These are phyloP conservation scores for Mucor mucedo DNA, from an alignment of 371 early-diverging fungal genomes.

Conservation along the genomic window DNA sequence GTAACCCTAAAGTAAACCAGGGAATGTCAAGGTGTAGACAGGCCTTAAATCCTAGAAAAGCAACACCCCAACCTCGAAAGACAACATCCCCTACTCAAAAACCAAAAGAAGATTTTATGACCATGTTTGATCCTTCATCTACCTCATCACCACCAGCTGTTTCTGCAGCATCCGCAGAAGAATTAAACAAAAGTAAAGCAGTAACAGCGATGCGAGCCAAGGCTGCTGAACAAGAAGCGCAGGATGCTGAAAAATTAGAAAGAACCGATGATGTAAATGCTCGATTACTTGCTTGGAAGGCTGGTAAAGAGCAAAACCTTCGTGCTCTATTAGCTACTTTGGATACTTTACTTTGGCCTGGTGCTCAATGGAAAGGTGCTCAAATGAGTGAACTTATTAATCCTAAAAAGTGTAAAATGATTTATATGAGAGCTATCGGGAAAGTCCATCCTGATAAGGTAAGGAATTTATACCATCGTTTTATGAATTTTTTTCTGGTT, in stretches of 20 bases:
- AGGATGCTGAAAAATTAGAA: constrained; percentile 79
- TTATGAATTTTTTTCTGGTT: not conserved
- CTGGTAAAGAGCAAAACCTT: constrained; percentile 88
- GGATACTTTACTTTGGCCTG: constrained; percentile 80
- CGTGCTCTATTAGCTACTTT: constrained; percentile 89
- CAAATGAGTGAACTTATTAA: constrained; percentile 86
- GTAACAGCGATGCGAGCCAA: constrained; percentile 76
- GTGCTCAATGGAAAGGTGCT: constrained; percentile 79
- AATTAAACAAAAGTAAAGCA: constrained; percentile 50
- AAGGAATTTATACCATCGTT: constrained; percentile 11
- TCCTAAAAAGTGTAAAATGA: constrained; percentile 85
- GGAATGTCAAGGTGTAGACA: constrained; percentile 42
- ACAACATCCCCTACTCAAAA: not conserved
- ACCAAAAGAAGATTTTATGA: constrained; percentile 3
- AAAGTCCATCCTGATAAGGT: constrained; percentile 97
- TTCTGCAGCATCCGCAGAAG: constrained; percentile 16
- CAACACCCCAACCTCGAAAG: constrained; percentile 1
- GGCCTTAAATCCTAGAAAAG: constrained; percentile 29
- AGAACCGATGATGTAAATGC: constrained; percentile 81
- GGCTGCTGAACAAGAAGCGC: constrained; percentile 70
- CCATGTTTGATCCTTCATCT: constrained; percentile 20
- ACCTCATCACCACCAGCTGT: not conserved
- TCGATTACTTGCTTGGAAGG: constrained; percentile 72
- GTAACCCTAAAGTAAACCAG: constrained; percentile 52
- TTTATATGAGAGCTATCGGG: constrained; percentile 92